Base-by-base conservation (phyloP, 2,329 filamentous ascomycete genomes). In the Simplicillium sp. region DNA sequence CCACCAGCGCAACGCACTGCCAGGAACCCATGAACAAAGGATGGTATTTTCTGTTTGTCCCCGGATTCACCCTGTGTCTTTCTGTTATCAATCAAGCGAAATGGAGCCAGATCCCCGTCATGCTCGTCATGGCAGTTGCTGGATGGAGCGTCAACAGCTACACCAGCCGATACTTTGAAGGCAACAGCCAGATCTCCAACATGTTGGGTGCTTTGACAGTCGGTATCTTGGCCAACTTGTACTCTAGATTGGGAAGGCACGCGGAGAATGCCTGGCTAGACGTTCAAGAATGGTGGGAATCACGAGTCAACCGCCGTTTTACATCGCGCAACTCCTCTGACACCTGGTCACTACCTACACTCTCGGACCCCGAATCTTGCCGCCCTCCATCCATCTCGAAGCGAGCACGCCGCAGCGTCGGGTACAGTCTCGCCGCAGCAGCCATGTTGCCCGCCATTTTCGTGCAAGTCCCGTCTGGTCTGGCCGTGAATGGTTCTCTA, bases 371-470 rank as follows among this genome's bases (percentile, higher is more conserved):
- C 13, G 61, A 65, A 18, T 57, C 60, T 2, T 51, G 53, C 3
- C 52, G 56, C 1, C 48, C 29, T 1, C 48, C 52, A 1, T 28
- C 50, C 17, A 43, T 47, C 4, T 44, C 51, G 14, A 49, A 48
- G 38, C 36, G 55, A 44, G 53, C 60, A 46, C 53, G 61, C n/a
- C 58, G 69, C 7, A 61, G 67, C 7, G 63, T 78, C 6, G 79
- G 82, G 11, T 87, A 89, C 56, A 84, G 84, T 2, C 75, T 94
- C 3, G 88, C 88, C 0, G 87, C 87, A 0, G 86, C 87, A 0
- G 83, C 85, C 2, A 86, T 95, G 70, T 65, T 95, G 9, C 88
- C 88, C 0, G 88, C 84, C 5, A 94, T 95, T 47, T 94, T 94
- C 47, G 74, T 82, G 2, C 77, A 80, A 47, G 77, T 82, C 18